phyloP scores from a whole-genome alignment of 129 eudicot genomes.

The Smallanthus sonchifolius region DNA sequence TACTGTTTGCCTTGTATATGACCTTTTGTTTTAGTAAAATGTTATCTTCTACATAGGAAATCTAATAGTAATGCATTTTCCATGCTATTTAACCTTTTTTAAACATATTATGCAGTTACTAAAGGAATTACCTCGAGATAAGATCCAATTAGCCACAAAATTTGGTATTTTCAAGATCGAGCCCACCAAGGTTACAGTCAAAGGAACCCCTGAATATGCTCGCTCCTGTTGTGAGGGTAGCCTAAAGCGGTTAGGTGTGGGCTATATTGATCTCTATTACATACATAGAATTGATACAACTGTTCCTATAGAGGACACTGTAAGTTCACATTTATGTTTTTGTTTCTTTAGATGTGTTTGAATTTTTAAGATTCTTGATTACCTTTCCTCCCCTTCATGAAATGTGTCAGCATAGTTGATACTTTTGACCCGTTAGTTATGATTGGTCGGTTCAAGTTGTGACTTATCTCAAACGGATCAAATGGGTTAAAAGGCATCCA shows the following conservation, averaged over 20 bases:
- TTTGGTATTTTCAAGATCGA: conserved; percentile 41
- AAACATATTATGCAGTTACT: conserved; percentile 42
- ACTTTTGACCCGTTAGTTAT: background rate
- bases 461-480: background rate
- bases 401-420: background rate
- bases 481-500: background rate
- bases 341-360: background rate
- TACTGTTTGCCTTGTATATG: background rate
- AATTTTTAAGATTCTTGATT: conserved; percentile 3
- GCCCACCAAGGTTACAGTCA: conserved; percentile 25
- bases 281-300: conserved; percentile 55
- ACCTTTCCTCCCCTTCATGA: background rate
- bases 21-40: background rate
- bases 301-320: conserved; percentile 62
- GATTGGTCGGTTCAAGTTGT: background rate
- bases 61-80: background rate
- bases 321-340: conserved; percentile 23
- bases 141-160: conserved; percentile 69
- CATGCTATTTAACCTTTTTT: background rate
- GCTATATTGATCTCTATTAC: conserved; percentile 58
- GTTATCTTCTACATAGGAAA: background rate
- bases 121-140: conserved; percentile 58
- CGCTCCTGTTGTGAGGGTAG: conserved; percentile 58
- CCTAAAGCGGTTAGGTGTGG: conserved; percentile 58
- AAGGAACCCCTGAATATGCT: conserved; percentile 52